Evolutionary conservation across 1,139 yeast species (phyloP).

Genomic region (Entelexis sorbosivorans): DNA sequence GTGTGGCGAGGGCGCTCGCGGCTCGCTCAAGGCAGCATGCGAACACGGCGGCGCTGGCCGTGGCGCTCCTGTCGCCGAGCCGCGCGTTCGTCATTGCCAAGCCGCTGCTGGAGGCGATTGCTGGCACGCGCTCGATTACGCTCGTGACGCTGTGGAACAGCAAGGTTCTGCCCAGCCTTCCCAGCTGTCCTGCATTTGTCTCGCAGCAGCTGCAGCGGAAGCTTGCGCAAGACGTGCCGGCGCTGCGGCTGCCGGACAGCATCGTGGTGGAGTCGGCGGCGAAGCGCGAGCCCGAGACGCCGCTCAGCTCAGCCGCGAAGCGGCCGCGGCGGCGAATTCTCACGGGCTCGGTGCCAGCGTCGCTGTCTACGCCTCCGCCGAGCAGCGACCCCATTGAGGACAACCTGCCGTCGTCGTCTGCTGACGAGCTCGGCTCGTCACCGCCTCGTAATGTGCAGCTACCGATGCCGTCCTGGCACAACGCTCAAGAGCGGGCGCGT

Average conservation of each 20-base stretch:
- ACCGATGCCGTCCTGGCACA: constrained; percentile 6
- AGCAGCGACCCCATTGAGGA: constrained; percentile 15
- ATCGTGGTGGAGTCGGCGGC: background rate
- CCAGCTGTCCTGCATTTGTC: constrained; percentile 15
- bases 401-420: background rate
- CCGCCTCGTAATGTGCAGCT: constrained; percentile 13
- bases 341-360: constrained; percentile 15
- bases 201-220: background rate
- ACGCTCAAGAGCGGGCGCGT: constrained; percentile 17
- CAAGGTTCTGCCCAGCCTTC: constrained; percentile 2
- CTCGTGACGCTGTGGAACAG: constrained; percentile 16
- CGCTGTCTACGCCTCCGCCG: constrained; percentile 16
- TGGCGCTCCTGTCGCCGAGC: constrained; percentile 2
- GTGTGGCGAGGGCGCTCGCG: constrained; percentile 7
- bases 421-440: constrained; percentile 17
- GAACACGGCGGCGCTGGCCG: constrained; percentile 2
- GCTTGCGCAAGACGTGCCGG: constrained; percentile 6
- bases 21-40: background rate
- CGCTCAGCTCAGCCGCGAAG: constrained; percentile 8
- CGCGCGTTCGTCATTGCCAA: constrained; percentile 14
- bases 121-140: background rate
- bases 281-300: constrained; percentile 1
- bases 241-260: constrained; percentile 3
- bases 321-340: constrained; percentile 14
- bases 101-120: constrained; percentile 7